Base-by-base conservation (phyloP, 2,329 filamentous ascomycete species). In the Zasmidium citrigriseum region DNA sequence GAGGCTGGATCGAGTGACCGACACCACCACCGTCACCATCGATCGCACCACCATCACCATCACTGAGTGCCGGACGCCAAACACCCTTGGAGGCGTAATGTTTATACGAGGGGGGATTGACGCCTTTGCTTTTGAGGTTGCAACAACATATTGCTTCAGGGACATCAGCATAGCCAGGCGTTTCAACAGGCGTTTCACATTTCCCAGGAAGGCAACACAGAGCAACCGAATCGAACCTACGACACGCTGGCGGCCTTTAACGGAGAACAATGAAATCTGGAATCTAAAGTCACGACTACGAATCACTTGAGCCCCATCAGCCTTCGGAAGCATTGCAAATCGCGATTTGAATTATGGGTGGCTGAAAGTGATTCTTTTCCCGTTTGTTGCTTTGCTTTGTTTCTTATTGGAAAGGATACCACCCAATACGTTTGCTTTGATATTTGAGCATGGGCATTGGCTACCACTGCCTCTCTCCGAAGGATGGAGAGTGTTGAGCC, bases 11-110 rank as follows among this genome's bases (percentile, higher is more conserved):
- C 65, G 46, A 64, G 66, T 44, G 67, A 69, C 14, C 57, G 65
- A 44, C 64, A 65, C 22, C 63, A 64, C 46, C 67, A 69, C 54
- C 65, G 64, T 56, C 64, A 66, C 41, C 64, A 64, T 53, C 63
- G 63, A 25, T 46, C 48, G 18, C 60, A 64, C 46, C 60, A 64
- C 46, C 62, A 65, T 45, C 65, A 65, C 47, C 60, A 62, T 52
- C 54, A 58, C 20, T 56, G 56, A 44, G 16, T 23, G 44, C 16
- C 34, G 34, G 14, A 9, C 18, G 44, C 16, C 34, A n/a, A 16
- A 9, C 18, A 41, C 5, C 34, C 5, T 4, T 9, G 14, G 5
- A 16, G 14, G 34, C 34, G 34, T 54, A 58, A 55, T 56, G 52
- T 58, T 46, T 53, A 61, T 61, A 53, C 53, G 54, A n/a, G n/a